Conservation (phyloP, 2,329 filamentous ascomycete genomes). For the Penicillium expansum region DNA sequence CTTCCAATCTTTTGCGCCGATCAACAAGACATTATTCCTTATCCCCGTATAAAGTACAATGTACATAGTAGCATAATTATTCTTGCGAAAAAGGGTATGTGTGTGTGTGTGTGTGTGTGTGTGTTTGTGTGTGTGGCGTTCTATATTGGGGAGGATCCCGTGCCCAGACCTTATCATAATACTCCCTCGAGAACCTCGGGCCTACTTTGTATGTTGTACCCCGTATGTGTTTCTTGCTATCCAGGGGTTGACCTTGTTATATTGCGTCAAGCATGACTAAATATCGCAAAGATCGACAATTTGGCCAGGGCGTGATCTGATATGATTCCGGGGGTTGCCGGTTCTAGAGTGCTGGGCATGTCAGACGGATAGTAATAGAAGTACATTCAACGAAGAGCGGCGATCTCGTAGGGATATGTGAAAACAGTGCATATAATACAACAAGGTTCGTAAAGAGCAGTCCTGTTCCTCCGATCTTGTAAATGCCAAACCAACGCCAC, state of each 20-base stretch:
- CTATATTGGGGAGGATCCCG: background rate
- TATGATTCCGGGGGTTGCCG: background rate
- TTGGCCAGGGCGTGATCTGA: background rate
- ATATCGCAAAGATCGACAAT: constrained; percentile 10
- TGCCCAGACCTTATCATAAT: background rate
- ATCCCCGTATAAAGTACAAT: background rate
- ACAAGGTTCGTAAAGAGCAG: constrained; percentile 49
- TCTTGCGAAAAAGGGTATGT: background rate
- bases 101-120: background rate
- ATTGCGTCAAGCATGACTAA: background rate
- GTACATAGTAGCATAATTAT: background rate
- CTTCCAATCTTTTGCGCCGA: background rate
- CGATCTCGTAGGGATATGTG: constrained; percentile 57
- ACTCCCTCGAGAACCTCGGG: background rate
- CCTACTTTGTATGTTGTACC: too few relatives aligned
- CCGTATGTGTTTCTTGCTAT: background rate
- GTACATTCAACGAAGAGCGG: constrained; percentile 57
- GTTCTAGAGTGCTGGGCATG: background rate
- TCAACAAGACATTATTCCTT: background rate
- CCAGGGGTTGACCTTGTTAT: background rate
- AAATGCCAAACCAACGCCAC: constrained; percentile 39
- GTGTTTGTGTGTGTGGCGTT: background rate
- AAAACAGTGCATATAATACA: constrained; percentile 60
- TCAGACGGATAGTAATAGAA: constrained; percentile 11
- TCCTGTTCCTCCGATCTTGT: constrained; percentile 21